Evolutionary conservation across 176 grass and related monocot species (phyloP), one percentile per base, ranked within the genome.

Genomic region (Ensete glaucum): DNA sequence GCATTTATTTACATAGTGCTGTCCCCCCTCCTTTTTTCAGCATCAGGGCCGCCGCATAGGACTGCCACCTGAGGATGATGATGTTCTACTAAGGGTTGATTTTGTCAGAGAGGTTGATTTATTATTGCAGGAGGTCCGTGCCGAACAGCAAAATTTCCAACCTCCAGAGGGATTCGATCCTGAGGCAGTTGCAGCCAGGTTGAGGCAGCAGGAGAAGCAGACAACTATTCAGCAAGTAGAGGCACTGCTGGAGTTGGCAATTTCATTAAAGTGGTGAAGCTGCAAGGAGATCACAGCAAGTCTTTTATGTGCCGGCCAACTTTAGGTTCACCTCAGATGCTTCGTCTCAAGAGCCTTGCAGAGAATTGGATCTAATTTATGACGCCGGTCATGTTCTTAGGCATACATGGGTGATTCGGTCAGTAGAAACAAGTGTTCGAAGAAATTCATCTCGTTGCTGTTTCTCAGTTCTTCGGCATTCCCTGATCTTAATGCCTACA

Each of bases 161-260:
- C 4, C 67, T 55, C 81, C 82, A 71, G 67, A 73, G 22, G 85
- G 85, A 83, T 80, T 90, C 54, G 93, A 97, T 73, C 88, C 88
- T 1, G 93, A 92, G 81, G 86, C 93, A 79, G 93, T 97, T 17
- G 93, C 83, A 6, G 56, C 68, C 65, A 81, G 85, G 79, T 73
- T 97, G 77, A 97, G 90, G 64, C 84, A 90, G 56, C 83, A 93
- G 78, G 90, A 97, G 90, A 97, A 93, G 77, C 50, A 93, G 79
- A 83, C 59, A 67, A 85, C 80, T 49, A 83, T 97, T 56, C 62
- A 74, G 53, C 90, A 83, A 84, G 85, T 97, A n/a, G 93, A 97
- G 74, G 66, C 83, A 60, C 77, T 97, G 11, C 72, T 97, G 22
- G 83, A 97, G 48, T 72, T 93, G 77, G 90, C 93, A 43, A 72